Conservation (phyloP, 306 rosid genomes). For the Cicer judaicum region DNA sequence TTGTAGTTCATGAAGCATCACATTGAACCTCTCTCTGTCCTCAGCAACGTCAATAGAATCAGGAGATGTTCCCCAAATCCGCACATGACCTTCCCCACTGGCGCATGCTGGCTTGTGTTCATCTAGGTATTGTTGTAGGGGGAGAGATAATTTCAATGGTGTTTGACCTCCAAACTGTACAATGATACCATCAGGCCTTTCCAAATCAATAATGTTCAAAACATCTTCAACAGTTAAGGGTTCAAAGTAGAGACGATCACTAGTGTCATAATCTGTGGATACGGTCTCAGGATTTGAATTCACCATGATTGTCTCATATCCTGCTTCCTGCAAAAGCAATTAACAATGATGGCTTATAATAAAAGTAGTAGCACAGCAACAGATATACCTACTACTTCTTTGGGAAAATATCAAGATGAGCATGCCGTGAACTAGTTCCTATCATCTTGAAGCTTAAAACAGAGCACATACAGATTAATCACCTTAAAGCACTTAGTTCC, state of each 20-base stretch:
- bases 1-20: slow-evolving; percentile 72
- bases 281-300: slow-evolving; percentile 98
- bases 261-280: slow-evolving; percentile 95
- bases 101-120: slow-evolving; percentile 75
- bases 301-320: slow-evolving; percentile 97
- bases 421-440: slow-evolving; percentile 7
- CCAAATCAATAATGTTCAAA: slow-evolving; percentile 84
- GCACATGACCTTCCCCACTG: slow-evolving; percentile 68
- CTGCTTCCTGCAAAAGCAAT: slow-evolving; percentile 72
- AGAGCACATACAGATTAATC: not conserved
- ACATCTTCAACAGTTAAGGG: slow-evolving; percentile 92
- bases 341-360: slow-evolving; percentile 12
- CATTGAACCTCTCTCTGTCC: slow-evolving; percentile 95
- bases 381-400: not conserved
- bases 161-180: slow-evolving; percentile 99
- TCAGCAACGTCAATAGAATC: slow-evolving; percentile 96
- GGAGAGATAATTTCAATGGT: slow-evolving; percentile 87
- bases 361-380: not conserved
- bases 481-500: not conserved
- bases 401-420: slow-evolving; percentile 14
- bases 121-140: slow-evolving; percentile 79
- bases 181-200: slow-evolving; percentile 96
- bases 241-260: slow-evolving; percentile 94
- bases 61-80: slow-evolving; percentile 98
- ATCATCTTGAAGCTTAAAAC: slow-evolving; percentile 24